Evolutionary conservation across 73 alveolate species (phyloP).

Genomic region (Paramecium caudatum): DNA sequence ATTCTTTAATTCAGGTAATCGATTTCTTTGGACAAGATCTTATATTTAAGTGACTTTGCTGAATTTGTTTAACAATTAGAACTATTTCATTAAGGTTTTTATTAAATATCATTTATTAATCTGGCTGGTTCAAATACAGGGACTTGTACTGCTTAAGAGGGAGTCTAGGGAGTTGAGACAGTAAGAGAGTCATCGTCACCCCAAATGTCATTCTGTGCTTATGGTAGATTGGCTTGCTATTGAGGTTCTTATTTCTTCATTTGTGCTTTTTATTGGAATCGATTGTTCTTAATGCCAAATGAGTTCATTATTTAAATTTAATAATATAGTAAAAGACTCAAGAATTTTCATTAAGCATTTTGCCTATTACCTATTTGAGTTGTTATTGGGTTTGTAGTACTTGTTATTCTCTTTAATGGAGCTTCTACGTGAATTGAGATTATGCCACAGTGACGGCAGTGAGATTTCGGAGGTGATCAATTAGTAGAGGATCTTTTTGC

Average conservation of each 20-base stretch:
- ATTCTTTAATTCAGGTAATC: background rate
- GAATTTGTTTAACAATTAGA: constrained; percentile 12
- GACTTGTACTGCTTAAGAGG: background rate
- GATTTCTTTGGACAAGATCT: background rate
- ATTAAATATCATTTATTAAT: constrained; percentile 12
- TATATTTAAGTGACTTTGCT: background rate
- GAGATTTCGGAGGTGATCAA: too few species aligned
- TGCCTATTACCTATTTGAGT: too few species aligned
- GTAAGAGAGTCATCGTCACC: background rate
- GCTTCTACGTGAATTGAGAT: too few species aligned
- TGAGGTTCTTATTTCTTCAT: background rate
- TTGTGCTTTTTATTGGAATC: constrained; percentile 21
- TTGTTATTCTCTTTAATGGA: too few species aligned
- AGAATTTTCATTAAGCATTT: too few species aligned
- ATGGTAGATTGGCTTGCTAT: background rate
- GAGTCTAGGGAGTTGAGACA: background rate
- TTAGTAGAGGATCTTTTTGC: too few species aligned
- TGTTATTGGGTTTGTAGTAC: too few species aligned
- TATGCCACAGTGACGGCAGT: too few species aligned
- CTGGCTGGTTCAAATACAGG: background rate
- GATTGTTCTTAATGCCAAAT: constrained; percentile 25
- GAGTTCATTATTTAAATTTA: background rate
- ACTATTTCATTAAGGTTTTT: constrained; percentile 15
- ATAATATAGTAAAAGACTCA: too few species aligned
- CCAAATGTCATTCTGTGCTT: background rate